Conservation (phyloP, 768 basidiomycete species). For the Lactifluus subvellereus region DNA sequence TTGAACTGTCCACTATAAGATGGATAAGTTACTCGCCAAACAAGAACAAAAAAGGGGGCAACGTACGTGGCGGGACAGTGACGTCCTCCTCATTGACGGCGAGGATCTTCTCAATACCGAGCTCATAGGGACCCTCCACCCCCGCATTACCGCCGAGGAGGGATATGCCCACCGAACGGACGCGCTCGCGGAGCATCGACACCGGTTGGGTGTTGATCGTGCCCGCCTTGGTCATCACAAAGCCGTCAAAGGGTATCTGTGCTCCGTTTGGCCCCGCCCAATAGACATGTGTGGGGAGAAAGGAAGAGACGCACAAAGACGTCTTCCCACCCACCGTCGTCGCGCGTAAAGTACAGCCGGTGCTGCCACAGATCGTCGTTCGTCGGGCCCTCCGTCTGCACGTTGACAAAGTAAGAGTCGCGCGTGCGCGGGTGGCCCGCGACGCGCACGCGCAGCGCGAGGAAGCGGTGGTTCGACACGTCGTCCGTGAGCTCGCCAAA, state of each 20-base stretch:
- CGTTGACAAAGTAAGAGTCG: conserved; percentile 87
- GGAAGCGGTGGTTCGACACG: conserved; percentile 71
- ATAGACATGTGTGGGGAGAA: not conserved
- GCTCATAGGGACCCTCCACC: conserved; percentile 68
- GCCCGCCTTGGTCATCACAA: conserved; percentile 69
- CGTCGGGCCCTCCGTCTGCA: conserved; percentile 81
- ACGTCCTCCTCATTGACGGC: conserved; percentile 74
- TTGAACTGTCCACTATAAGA: conserved; percentile 7
- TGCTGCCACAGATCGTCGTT: conserved; percentile 94
- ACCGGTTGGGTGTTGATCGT: conserved; percentile 67
- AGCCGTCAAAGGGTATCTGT: conserved; percentile 77
- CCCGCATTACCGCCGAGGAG: conserved; percentile 81
- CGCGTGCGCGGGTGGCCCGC: conserved; percentile 71
- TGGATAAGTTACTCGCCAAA: not conserved
- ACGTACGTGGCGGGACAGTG: conserved; percentile 31
- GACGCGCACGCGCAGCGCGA: conserved; percentile 73
- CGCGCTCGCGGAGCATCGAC: conserved; percentile 63
- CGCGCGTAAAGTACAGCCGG: conserved; percentile 68
- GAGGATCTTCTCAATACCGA: conserved; percentile 75
- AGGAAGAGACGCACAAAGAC: conserved; percentile 53
- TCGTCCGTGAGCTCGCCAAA: conserved; percentile 87
- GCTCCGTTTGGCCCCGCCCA: not conserved
- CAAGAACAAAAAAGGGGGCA: not conserved
- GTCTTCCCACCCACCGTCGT: conserved; percentile 72
- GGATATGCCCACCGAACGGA: conserved; percentile 82